These are phyloP conservation scores for Periconia sp. DNA, from an alignment of 2,329 filamentous ascomycete genomes.

Conservation along the genomic window DNA sequence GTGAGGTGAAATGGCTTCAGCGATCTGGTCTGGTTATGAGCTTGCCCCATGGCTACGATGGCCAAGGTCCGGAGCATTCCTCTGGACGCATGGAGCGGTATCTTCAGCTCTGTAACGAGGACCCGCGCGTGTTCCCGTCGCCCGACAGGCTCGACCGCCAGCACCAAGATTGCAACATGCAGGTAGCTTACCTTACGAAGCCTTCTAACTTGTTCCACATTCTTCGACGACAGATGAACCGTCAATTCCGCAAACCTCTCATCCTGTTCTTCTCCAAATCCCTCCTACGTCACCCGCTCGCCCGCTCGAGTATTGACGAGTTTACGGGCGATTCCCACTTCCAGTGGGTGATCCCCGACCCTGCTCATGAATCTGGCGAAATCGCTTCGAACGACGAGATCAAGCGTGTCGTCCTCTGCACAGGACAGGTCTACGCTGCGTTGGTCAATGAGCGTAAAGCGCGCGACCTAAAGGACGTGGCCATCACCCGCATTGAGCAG, in stretches of 20 bases:
- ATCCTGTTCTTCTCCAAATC: conserved; percentile 99
- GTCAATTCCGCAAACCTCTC: conserved; percentile 98
- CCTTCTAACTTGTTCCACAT: conserved; percentile 97
- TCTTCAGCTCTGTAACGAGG: conserved; percentile 96
- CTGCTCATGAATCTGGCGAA: conserved; percentile 75
- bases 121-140: conserved; percentile 89
- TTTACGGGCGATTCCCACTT: conserved; percentile 93
- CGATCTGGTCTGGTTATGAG: conserved; percentile 96
- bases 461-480: conserved; percentile 86
- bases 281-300: conserved; percentile 89
- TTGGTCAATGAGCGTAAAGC: conserved; percentile 89
- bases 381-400: conserved; percentile 86
- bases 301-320: conserved; percentile 87
- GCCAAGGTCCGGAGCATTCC: conserved; percentile 97
- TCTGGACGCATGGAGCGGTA: conserved; percentile 97
- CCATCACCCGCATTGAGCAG: conserved; percentile 95
- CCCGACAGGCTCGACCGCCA: conserved; percentile 91
- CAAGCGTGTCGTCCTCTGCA: conserved; percentile 92
- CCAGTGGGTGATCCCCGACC: conserved; percentile 93
- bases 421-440: conserved; percentile 90
- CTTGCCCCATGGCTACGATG: conserved; percentile 96
- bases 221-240: conserved; percentile 95
- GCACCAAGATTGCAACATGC: conserved; percentile 99
- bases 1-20: conserved; percentile 98
- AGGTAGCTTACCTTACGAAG: conserved; percentile 96